Evolutionary conservation across 768 basidiomycete genomes (phyloP).

Genomic region (Amanita pallidorosea): DNA sequence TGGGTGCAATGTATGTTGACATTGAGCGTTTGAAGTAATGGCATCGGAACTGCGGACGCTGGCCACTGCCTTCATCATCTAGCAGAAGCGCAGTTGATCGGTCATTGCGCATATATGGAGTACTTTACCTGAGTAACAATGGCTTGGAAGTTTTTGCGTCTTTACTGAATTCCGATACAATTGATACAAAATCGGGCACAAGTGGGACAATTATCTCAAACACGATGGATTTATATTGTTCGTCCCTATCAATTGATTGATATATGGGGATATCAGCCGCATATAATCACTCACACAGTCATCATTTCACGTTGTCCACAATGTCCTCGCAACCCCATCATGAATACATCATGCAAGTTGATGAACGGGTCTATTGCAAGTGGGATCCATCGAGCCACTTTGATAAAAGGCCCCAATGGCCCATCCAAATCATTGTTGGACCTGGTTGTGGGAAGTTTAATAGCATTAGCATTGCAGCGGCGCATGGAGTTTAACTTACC

Average conservation of each 20-base stretch:
- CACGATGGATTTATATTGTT: slow-evolving; percentile 1
- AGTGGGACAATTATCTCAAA: neutral
- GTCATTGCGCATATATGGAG: neutral
- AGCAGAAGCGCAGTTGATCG: too few species aligned
- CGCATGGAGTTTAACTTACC: neutral
- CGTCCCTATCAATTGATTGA: neutral
- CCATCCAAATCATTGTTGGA: neutral
- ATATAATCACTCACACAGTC: neutral
- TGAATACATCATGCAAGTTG: neutral
- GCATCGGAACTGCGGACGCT: neutral
- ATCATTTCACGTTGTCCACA: neutral
- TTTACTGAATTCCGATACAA: neutral
- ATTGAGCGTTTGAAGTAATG: neutral
- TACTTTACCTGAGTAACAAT: neutral
- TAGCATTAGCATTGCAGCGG: too few species aligned
- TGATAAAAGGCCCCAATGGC: neutral
- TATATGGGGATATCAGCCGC: neutral
- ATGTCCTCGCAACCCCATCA: neutral
- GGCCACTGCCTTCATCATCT: neutral
- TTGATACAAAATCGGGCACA: neutral
- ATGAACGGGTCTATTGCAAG: neutral
- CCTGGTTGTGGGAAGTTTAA: neutral
- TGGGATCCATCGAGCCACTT: slow-evolving; percentile 1
- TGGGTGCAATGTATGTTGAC: neutral
- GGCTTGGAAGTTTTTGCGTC: neutral